These are phyloP conservation scores for Nematocida displodere DNA, from an alignment of 371 early-diverging fungal genomes.

Conservation along the genomic window DNA sequence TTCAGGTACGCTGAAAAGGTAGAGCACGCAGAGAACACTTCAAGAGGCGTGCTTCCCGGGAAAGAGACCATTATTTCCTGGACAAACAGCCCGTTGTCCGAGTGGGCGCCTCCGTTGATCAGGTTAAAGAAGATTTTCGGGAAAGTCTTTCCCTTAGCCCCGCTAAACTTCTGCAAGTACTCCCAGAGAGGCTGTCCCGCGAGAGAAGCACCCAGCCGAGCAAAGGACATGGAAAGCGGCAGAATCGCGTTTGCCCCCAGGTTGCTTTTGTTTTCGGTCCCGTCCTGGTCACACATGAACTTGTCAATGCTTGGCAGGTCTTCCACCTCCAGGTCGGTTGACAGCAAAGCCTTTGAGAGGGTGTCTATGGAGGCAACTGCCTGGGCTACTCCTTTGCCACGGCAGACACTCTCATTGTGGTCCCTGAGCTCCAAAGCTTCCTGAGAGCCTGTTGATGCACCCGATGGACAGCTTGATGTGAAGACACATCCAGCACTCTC, in stretches of 20 bases:
- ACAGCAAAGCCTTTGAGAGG: slow-evolving; percentile 72
- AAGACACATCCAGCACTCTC: slow-evolving; percentile 72
- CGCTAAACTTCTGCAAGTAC: slow-evolving; percentile 78
- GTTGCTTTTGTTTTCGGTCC: slow-evolving; percentile 77
- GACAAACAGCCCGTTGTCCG: slow-evolving; percentile 94
- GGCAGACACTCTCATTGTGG: slow-evolving; percentile 71
- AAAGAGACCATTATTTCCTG: slow-evolving; percentile 95
- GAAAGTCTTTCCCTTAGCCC: slow-evolving; percentile 66
- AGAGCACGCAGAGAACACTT: slow-evolving; percentile 63
- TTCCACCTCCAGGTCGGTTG: slow-evolving; percentile 70
- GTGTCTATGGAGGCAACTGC: slow-evolving; percentile 83
- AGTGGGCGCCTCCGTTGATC: slow-evolving; percentile 96
- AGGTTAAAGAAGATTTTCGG: slow-evolving; percentile 96
- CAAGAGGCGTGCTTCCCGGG: slow-evolving; percentile 12
- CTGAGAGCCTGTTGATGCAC: slow-evolving; percentile 93
- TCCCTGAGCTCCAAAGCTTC: slow-evolving; percentile 93
- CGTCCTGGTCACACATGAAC: slow-evolving; percentile 79
- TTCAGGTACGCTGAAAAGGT: slow-evolving; percentile 89
- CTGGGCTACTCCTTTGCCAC: slow-evolving; percentile 86
- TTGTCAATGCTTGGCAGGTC: slow-evolving; percentile 81
- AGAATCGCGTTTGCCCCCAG: slow-evolving; percentile 94
- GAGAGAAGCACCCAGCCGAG: slow-evolving; percentile 83
- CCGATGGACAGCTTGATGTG: slow-evolving; percentile 91
- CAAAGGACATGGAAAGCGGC: slow-evolving; percentile 86
- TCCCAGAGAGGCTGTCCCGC: slow-evolving; percentile 79